Evolutionary conservation across 371 early-diverging fungal species (phyloP), one percentile per base, ranked within the genome.

Genomic region (Mortierella sp.): DNA sequence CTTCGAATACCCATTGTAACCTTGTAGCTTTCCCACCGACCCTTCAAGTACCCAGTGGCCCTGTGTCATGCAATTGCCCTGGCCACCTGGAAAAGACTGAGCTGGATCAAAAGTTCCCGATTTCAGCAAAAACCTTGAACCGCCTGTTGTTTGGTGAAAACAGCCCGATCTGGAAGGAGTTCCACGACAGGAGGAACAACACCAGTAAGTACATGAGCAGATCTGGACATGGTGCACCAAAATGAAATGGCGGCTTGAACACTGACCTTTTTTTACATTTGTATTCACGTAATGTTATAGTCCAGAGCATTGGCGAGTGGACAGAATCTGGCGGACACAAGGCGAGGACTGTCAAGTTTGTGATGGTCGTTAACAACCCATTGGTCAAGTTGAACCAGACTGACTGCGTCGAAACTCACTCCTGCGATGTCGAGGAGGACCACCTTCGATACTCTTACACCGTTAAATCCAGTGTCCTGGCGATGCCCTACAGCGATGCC

Each of bases 81-180:
- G 92, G 91, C 42, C 96, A 96, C 81, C 80, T 92, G 34, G 96
- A 96, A 65, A 92, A 92, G 75, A 68, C 89, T 21, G 94, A 94
- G 60, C 74, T 88, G 21, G 93, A 95, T 44, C 84, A 91, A 19
- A 89, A 90, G 31, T 82, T 94, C 7, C 85, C 88, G 2, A 79
- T 94, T 14, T 90, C 94, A 8, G 95, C 95, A 31, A 94, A 94
- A 79, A 86, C 87, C 28, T 58, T 94, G 31, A 94, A 89, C 72
- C 92, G 93, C 0, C 58, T 93, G 31, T 73, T 96, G 34, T 96
- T 94, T 84, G 89, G 88, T 11, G 81, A 88, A 38, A 84, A 90
- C 54, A 76, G 88, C 19, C 88, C 88, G n/a, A 72, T 90, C 26
- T 92, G 92, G 92, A 89, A 91, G 68, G 82, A 87, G 38, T 91